Base-by-base conservation (phyloP, 2,329 filamentous ascomycete species). In the Fusarium compactum region DNA sequence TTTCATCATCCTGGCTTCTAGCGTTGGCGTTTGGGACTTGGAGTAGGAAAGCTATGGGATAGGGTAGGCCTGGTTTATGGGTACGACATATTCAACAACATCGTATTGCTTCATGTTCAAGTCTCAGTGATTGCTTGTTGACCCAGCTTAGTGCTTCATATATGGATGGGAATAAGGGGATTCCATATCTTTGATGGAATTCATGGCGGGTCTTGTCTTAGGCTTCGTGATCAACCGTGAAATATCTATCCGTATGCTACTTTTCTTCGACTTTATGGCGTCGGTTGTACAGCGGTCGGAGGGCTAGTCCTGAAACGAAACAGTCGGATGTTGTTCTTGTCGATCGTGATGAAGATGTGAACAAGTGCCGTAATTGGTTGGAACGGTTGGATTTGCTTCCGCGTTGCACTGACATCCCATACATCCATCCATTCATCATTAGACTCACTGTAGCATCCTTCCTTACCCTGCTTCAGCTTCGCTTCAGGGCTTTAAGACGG, bases 11-110 rank as follows among this genome's bases (percentile, higher is more conserved):
- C 54, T 48, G 69, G 50, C 67, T 73, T 72, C 57, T 67, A 75
- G 73, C 74, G 74, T 76, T 67, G 74, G 74, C 70, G 74, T 75
- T 76, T 72, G 51, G 74, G 74, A 68, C 50, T 58, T 70, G 62
- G 55, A 62, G 50, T 51, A 60, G 54, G 51, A 29, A 44, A 24
- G 34, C 34, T 38, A n/a, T 38, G 41, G 43, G 30, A 58, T 38
- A 30, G 55, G 48, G 51, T 52, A 46, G 38, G 54, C 53, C 50
- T 38, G 45, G 47, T 58, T 71, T 64, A 55, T 70, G 60, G 47
- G 55, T 59, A 71, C 47, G 48, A 30, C 40, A 48, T 41, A 57
- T 65, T 71, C 52, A 62, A 34, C 16, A 53, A 38, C 41, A 32
- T 64, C 29, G 4, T n/a, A 32, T 52, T 59, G 48, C 60, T 50